These are phyloP conservation scores for Trichoderma lentiforme DNA, from an alignment of 2,329 filamentous ascomycete genomes.

Conservation along the genomic window DNA sequence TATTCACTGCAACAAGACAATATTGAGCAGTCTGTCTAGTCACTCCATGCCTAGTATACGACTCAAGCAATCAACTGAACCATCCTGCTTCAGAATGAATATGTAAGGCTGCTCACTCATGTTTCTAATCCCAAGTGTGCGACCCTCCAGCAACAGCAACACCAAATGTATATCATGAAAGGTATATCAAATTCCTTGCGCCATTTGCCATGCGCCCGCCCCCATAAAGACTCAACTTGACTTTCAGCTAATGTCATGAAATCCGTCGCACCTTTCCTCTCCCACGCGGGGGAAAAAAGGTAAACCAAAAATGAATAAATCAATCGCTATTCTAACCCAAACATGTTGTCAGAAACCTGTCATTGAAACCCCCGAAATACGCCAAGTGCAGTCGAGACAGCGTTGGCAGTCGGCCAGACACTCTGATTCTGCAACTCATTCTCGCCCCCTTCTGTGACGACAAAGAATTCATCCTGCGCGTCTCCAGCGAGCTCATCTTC, in stretches of 20 bases:
- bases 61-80: neutral
- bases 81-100: neutral
- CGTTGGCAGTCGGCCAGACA: neutral
- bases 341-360: neutral
- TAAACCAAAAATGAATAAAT: neutral
- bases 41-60: neutral
- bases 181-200: neutral
- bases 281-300: neutral
- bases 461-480: constrained; percentile 27
- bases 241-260: neutral
- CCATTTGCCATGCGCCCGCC: neutral
- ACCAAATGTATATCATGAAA: neutral
- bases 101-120: neutral
- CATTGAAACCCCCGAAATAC: neutral
- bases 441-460: constrained; percentile 28
- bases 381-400: constrained; percentile 2
- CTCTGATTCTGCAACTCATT: neutral
- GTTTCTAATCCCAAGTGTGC: neutral
- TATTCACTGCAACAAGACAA: neutral
- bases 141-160: neutral
- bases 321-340: neutral
- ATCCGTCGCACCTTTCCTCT: neutral
- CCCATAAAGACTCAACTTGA: neutral
- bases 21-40: neutral
- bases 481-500: constrained; percentile 10